Evolutionary conservation across 495 filamentous ascomycete genomes (phyloP).

Genomic region (Aspergillus wentii): DNA sequence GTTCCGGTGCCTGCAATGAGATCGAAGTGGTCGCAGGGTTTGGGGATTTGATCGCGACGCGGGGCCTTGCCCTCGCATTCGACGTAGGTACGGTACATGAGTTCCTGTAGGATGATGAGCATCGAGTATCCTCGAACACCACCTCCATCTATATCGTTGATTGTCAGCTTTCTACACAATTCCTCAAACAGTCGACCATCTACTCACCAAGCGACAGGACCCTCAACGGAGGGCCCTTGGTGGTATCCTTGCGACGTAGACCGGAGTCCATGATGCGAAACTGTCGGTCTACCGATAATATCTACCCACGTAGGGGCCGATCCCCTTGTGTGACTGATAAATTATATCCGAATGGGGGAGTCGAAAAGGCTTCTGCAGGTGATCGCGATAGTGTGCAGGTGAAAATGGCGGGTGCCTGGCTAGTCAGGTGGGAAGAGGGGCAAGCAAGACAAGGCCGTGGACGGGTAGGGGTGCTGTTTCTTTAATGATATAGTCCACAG

Average conservation of each 20-base stretch:
- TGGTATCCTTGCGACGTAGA: conserved; percentile 81
- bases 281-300: too few relatives aligned
- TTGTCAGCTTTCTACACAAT: not conserved
- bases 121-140: conserved; percentile 97
- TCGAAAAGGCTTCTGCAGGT: too few relatives aligned
- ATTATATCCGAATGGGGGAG: too few relatives aligned
- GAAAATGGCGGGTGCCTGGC: too few relatives aligned
- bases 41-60: conserved; percentile 81
- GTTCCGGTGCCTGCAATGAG: conserved; percentile 93
- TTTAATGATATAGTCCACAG: too few relatives aligned
- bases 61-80: conserved; percentile 79
- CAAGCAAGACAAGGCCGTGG: too few relatives aligned
- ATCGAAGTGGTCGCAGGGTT: conserved; percentile 98
- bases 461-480: too few relatives aligned
- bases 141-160: conserved; percentile 68
- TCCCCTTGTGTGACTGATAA: conserved; percentile 3
- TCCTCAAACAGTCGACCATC: not conserved
- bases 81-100: conserved; percentile 92
- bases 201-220: conserved; percentile 82
- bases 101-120: conserved; percentile 88
- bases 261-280: conserved; percentile 26
- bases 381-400: too few relatives aligned
- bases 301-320: too few relatives aligned
- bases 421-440: too few relatives aligned
- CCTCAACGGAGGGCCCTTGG: conserved; percentile 86